Evolutionary conservation across 2,329 filamentous ascomycete species (phyloP).

Genomic region (Orbilia ellipsospora): DNA sequence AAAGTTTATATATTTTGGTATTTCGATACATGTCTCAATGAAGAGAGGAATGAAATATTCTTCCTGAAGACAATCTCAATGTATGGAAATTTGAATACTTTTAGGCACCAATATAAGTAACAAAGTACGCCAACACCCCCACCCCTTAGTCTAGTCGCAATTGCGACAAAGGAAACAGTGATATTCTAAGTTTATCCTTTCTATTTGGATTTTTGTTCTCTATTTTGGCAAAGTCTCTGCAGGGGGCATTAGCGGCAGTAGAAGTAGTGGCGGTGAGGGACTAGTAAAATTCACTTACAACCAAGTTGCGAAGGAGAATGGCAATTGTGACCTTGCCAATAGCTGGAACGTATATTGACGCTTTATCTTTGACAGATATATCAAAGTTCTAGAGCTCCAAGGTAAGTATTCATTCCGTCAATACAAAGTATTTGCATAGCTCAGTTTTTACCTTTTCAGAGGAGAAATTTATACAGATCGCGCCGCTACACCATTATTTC

Average conservation of each 20-base stretch:
- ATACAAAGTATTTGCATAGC: neutral
- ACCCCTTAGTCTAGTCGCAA: neutral
- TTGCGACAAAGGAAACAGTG: neutral
- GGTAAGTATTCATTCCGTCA: neutral
- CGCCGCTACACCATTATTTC: constrained; percentile 67
- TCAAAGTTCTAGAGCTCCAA: constrained; percentile 75
- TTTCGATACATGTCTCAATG: constrained; percentile 16
- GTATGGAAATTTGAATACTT: neutral
- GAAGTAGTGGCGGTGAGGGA: neutral
- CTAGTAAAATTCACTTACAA: constrained; percentile 70
- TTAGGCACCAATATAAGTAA: constrained; percentile 18
- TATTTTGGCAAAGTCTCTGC: constrained; percentile 36
- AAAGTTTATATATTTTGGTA: constrained; percentile 49
- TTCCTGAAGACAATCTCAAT: neutral
- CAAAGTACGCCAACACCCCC: constrained; percentile 4
- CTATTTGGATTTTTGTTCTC: constrained; percentile 10
- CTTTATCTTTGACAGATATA: constrained; percentile 90
- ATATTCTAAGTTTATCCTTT: neutral
- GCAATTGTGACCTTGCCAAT: constrained; percentile 98
- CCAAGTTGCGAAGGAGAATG: constrained; percentile 84
- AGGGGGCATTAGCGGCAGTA: neutral
- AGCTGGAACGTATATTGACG: constrained; percentile 94
- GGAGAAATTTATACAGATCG: constrained; percentile 98
- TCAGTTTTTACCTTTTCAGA: constrained; percentile 72
- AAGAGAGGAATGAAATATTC: neutral